Evolutionary conservation across 1,284 basidiomycete genomes (phyloP), one percentile per base, ranked within the genome.

Genomic region (Apiotrichum veenhuisii): DNA sequence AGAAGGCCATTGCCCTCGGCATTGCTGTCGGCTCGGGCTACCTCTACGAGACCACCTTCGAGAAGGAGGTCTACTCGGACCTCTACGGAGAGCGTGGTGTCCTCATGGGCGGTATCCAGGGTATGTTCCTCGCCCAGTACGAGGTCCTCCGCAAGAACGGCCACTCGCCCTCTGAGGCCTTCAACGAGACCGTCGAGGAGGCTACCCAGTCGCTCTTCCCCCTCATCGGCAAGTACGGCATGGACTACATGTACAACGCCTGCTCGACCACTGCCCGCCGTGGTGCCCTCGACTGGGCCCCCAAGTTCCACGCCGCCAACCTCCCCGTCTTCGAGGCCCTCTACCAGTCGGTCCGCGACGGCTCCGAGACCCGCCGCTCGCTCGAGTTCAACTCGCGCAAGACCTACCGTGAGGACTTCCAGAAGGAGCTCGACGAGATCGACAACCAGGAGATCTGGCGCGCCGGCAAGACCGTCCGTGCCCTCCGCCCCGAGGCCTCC

Each of bases 151-250:
- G 95, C 75, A 90, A 89, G 77, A 98, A 99, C 79, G 96, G 96
- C 63, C 95, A 98, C 85, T 83, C 86, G 18, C 96, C 95, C 59
- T 97, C 94, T 44, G 95, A 99, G 80, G 95, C 59, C 55, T 98
- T 99, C 86, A 98, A 99, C 81, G 95, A 99, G 84, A 98, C 96
- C 63, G 93, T 97, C 61, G 95, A 98, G 80, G 95, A 98, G 82
- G 96, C 96, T 20, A 97, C 96, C 50, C 93, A 98, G 78, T 97
- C 93, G 54, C 87, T 99, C 66, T 98, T 92, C 84, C 95, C 96
- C 60, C 81, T 99, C 74, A 92, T 99, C 70, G 95, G 94, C 70
- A 85, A 88, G 74, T 88, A 96, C 77, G 91, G 91, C 65, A 97
- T 97, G 96, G 95, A 98, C 82, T 97, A 98, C 86, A 98, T 98